Conservation (phyloP, 75 land plant genomes). For the Chamaecyparis obtusa region DNA sequence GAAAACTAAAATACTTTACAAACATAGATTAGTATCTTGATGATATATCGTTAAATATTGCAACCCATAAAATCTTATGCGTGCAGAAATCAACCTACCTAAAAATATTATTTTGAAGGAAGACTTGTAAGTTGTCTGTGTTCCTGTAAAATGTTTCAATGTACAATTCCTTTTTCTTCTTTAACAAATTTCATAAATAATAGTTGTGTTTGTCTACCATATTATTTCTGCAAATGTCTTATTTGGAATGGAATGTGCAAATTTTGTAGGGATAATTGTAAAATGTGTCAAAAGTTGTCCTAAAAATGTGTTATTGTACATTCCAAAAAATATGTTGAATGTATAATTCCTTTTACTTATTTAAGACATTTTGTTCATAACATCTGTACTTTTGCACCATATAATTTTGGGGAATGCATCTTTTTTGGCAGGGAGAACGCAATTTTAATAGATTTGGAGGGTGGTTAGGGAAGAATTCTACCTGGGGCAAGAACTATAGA, state of each 20-base stretch:
- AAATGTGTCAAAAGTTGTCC: not conserved
- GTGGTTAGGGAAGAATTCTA: conserved; percentile 98
- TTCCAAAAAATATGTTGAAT: not conserved
- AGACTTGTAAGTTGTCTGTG: not conserved
- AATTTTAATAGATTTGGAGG: conserved; percentile 97
- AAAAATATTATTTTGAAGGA: not conserved
- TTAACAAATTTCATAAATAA: not conserved
- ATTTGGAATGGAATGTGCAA: conserved; percentile 82
- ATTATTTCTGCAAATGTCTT: not conserved
- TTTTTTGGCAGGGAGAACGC: conserved; percentile 74
- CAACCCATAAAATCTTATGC: not conserved
- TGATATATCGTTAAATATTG: not conserved
- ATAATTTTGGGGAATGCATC: not conserved
- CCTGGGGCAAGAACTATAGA: conserved; percentile 77
- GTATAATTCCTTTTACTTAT: not conserved
- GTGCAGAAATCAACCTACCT: not conserved
- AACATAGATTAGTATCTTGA: not conserved
- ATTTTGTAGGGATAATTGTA: not conserved
- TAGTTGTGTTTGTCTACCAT: not conserved
- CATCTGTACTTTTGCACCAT: not conserved
- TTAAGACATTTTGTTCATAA: not conserved
- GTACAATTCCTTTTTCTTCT: not conserved
- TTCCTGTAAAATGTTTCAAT: not conserved
- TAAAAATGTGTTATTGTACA: not conserved
- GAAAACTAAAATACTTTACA: not conserved